Percentiles rank a stretch among this genome's conserved stretches.
Conservation (phyloP, 2,329 filamentous ascomycete species). For the Fusarium poae region DNA sequence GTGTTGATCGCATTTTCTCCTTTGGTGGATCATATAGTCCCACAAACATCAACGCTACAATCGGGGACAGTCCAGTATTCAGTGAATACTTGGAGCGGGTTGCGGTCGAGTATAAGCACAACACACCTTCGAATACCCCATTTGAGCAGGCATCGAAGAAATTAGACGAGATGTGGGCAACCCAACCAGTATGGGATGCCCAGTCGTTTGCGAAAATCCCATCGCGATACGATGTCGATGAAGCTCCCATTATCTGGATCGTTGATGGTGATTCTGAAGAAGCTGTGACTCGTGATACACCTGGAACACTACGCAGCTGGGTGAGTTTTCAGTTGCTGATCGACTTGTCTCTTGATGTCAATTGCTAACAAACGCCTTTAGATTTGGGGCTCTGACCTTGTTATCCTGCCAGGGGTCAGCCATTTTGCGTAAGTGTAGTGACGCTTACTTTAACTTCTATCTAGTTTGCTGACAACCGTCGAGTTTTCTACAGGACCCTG, state of each 20-base stretch:
- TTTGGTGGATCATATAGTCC: constrained; percentile 5
- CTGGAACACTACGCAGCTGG: neutral
- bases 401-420: constrained; percentile 7
- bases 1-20: neutral
- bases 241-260: constrained; percentile 6
- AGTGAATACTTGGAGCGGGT: neutral
- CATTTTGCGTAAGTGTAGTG: constrained; percentile 6
- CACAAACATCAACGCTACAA: neutral
- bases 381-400: constrained; percentile 7
- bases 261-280: constrained; percentile 9
- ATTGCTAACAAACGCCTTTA: neutral
- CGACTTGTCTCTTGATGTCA: neutral
- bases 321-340: neutral
- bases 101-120: neutral
- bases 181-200: neutral
- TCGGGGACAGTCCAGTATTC: neutral
- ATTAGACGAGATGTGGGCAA: neutral
- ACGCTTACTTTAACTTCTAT: accelerated
- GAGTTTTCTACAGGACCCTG: neutral
- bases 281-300: neutral
- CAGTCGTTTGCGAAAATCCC: constrained; percentile 1
- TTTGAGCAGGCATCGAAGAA: neutral
- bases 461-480: neutral
- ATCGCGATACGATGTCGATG: neutral
- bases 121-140: neutral